Base-by-base conservation (phyloP, 441 rosid genomes). In the Pelargonium fulgidum region DNA sequence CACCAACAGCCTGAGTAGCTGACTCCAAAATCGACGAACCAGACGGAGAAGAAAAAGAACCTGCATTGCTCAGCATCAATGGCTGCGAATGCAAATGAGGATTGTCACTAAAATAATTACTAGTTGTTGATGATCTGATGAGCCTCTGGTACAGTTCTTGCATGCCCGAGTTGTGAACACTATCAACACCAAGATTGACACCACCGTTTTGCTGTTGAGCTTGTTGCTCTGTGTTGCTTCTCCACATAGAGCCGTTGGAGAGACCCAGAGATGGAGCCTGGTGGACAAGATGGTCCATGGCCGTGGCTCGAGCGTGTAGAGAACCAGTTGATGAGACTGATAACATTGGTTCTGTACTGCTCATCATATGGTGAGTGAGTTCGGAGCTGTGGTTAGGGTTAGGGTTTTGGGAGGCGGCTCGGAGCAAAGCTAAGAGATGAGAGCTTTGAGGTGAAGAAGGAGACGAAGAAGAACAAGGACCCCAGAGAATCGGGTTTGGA, bases 91-190 rank as follows among this genome's bases (percentile, higher is more conserved):
- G 16, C 59, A 17, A 52, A 1, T 52, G 56, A 4, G 13, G 19
- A 70, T 76, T 78, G 68, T 85, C 83, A 5, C 74, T 20, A 45
- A 65, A 77, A 69, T 73, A 74, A 67, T 72, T 73, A 26, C 17
- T 52, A 52, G 59, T 52, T 4, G 59, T 52, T 29, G 77, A 80
- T 71, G 82, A 73, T 76, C 76, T 52, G 59, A 52, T 84, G 45
- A 84, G 82, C 79, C 88, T 84, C 65, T 88, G 87, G 73, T 85
- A 86, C 69, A 85, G 78, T 20, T 86, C 89, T 74, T 85, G 91
- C 17, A 86, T 65, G 65, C 87, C 91, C 7, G 84, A 70, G 74
- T 81, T 87, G 62, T 85, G 89, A 54, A 73, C 80, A 42, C 78
- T 87, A 7, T 78, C 76, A 42, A 65, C 73, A 52, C n/a, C 20